phyloP scores from a whole-genome alignment of 768 basidiomycete genomes.

The Floccularia luteovirens region DNA sequence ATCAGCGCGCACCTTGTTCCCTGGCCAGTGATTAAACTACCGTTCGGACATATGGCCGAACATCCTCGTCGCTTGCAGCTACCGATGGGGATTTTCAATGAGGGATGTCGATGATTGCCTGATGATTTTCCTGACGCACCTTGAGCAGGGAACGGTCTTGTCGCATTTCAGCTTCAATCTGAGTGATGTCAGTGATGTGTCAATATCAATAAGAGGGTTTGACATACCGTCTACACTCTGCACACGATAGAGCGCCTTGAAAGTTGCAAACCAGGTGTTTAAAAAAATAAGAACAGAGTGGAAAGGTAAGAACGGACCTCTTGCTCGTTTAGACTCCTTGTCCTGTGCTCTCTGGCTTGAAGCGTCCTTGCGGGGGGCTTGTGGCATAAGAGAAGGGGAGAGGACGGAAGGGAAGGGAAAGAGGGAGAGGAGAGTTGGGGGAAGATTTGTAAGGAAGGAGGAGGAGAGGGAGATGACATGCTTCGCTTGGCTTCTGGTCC shows the following conservation, averaged over 20 bases:
- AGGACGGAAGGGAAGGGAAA: conserved; percentile 1
- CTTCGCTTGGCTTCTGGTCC: no score
- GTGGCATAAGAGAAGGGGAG: conserved; percentile 30
- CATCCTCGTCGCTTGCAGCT: conserved; percentile 70
- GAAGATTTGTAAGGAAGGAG: no score
- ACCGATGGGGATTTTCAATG: conserved; percentile 2
- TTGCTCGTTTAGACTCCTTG: conserved; percentile 58
- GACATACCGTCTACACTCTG: conserved; percentile 52
- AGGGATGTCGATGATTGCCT: conserved; percentile 12
- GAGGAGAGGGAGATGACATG: no score
- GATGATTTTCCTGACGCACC: conserved; percentile 17
- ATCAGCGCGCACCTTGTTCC: conserved; percentile 53
- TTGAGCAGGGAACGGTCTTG: conserved; percentile 57
- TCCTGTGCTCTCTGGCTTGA: conserved; percentile 44
- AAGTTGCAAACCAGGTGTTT: conserved; percentile 20
- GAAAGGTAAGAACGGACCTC: conserved; percentile 25
- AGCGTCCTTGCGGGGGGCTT: conserved; percentile 38
- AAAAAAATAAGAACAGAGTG: neutral
- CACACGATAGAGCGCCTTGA: conserved; percentile 54
- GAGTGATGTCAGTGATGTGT: neutral
- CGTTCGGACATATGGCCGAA: conserved; percentile 73
- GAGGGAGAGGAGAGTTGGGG: conserved; percentile 2
- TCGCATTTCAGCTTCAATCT: conserved; percentile 71
- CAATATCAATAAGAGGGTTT: neutral
- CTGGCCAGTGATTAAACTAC: conserved; percentile 69